Conservation (phyloP, 306 rosid genomes). For the Prunus mira region DNA sequence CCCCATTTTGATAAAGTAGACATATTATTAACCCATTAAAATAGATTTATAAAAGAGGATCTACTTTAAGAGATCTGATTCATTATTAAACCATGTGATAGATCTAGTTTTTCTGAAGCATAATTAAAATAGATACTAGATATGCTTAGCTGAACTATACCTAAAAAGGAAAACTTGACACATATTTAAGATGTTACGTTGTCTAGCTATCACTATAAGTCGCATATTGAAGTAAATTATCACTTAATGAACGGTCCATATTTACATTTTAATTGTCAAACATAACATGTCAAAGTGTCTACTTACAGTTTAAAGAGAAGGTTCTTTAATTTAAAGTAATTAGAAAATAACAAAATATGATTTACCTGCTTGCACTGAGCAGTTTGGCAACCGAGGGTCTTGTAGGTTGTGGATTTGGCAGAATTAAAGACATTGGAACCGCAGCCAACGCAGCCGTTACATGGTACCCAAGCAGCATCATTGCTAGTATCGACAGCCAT, state of each 20-base stretch:
- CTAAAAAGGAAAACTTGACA: too few relatives aligned
- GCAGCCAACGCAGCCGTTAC: conserved; percentile 76
- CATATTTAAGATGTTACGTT: neutral
- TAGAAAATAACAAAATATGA: neutral
- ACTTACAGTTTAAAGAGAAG: neutral
- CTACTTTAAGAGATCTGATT: neutral
- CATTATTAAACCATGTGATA: neutral
- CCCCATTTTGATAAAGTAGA: neutral
- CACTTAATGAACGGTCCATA: neutral
- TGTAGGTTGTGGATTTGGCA: conserved; percentile 49
- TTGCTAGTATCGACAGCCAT: conserved; percentile 83
- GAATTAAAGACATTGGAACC: conserved; percentile 44
- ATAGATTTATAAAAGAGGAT: neutral
- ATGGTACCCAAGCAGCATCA: conserved; percentile 92
- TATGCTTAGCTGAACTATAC: neutral
- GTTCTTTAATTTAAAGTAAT: neutral
- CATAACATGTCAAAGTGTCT: neutral
- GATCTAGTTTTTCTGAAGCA: neutral
- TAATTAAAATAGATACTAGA: neutral
- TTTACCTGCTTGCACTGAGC: conserved; percentile 79
- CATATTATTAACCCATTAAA: neutral
- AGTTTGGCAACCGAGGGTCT: conserved; percentile 42
- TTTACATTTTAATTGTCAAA: neutral
- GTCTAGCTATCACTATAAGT: neutral
- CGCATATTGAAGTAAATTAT: neutral